A percentile compares a stretch with the other conserved stretches of the same genome.
These are phyloP conservation scores for Jacaranda mimosifolia DNA, from an alignment of 257 asterid species.

Conservation along the genomic window DNA sequence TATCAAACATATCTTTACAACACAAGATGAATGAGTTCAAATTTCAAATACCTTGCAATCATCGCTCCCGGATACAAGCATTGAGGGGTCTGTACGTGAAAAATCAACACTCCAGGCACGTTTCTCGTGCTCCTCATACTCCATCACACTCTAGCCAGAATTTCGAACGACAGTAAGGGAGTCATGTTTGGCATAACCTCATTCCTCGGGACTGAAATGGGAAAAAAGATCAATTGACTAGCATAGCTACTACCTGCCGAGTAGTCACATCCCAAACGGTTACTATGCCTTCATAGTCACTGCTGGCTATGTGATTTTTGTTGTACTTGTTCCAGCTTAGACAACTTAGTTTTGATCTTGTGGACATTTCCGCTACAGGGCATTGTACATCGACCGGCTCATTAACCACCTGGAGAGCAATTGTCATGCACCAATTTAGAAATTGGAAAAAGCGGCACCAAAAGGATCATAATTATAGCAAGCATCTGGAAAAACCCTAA, in stretches of 20 bases:
- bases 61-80: constrained; percentile 94
- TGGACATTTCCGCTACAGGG: constrained; percentile 82
- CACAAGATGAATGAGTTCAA: not conserved
- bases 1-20: constrained; percentile 17
- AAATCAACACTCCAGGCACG: constrained; percentile 98
- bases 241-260: constrained; percentile 66
- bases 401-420: constrained; percentile 73
- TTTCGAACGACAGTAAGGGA: constrained; percentile 18
- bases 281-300: constrained; percentile 91
- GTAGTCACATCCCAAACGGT: constrained; percentile 95
- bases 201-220: constrained; percentile 21
- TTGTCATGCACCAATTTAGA: constrained; percentile 22
- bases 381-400: constrained; percentile 74
- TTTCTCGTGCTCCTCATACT: constrained; percentile 94
- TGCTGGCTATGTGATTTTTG: constrained; percentile 81
- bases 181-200: constrained; percentile 25
- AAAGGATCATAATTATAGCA: not conserved
- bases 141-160: constrained; percentile 77
- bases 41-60: constrained; percentile 79
- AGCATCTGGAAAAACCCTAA: not conserved
- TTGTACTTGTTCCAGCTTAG: constrained; percentile 87
- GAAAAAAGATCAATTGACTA: constrained; percentile 17
- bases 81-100: constrained; percentile 78
- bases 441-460: constrained; percentile 1
- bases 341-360: constrained; percentile 85